Evolutionary conservation across 768 basidiomycete species (phyloP), one percentile per base, ranked within the genome.

Genomic region (Tephrocybe sp.): DNA sequence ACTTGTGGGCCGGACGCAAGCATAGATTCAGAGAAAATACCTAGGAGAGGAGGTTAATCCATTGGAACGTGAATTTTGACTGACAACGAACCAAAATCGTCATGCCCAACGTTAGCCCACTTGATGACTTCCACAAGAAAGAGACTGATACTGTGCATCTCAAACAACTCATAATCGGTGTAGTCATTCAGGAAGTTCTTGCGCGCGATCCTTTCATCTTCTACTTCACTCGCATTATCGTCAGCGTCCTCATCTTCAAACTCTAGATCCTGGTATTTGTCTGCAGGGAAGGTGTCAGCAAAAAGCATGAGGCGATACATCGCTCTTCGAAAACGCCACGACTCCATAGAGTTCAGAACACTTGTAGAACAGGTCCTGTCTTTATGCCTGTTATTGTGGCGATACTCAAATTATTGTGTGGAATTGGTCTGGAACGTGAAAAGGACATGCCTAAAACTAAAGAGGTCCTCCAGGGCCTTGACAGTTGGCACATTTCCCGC

Each of bases 361-460:
- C 68, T 74, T 15, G 34, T 60, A 7, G 37, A 45, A 17, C 61
- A 70, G 5, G 59, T 60, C 20, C 68, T 71, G 42, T 74, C 69
- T 54, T 75, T 72, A 56, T 70, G 54, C 37, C 74, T 75, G 48
- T 25, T 15, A 17, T 25, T 26, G 24, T 36, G 34, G 4, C 3
- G 15, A 6, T 25, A 18, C 45, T 34, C 48, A 14, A n/a, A n/a
- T n/a, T n/a, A 8, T 48, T 17, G n/a, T 25, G 24, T 4, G 21
- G 17, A 10, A 32, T 41, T 17, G 12, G 12, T 46, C 10, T 12
- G 11, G n/a, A 15, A 39, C 39, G 4, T 14, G 47, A 25, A 28
- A n/a, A n/a, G 11, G 30, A 56, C 65, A 38, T 60, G 68, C 76
- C 68, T 69, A 45, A 64, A 57, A 45, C 75, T 77, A 54, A 71